Conservation (phyloP, 106 monocot genomes). For the Apostasia shenzhenica region DNA sequence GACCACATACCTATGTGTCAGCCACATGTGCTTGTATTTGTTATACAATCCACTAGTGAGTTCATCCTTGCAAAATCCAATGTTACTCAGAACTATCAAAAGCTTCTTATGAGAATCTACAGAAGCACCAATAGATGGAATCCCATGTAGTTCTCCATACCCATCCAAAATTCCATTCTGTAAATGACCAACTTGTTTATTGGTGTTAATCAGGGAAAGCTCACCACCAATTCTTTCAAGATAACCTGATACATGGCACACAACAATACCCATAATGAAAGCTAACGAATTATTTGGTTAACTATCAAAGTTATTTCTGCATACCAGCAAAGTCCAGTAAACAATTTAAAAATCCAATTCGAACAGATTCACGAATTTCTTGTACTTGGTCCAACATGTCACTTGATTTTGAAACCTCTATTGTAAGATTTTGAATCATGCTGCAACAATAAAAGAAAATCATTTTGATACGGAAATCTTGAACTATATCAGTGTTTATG, state of each 20-base stretch:
- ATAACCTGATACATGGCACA: conserved; percentile 54
- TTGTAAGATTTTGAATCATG: conserved; percentile 72
- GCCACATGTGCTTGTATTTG: conserved; percentile 88
- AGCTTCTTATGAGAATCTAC: conserved; percentile 69
- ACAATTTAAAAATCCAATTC: conserved; percentile 85
- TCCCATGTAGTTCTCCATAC: conserved; percentile 29
- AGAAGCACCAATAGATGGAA: conserved; percentile 28
- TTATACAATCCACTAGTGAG: conserved; percentile 64
- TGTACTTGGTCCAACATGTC: conserved; percentile 55
- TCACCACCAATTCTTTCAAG: conserved; percentile 81
- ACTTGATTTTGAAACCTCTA: conserved; percentile 48
- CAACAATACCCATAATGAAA: neutral
- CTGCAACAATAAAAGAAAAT: conserved; percentile 31
- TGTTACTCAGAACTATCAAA: conserved; percentile 84
- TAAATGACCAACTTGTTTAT: conserved; percentile 38
- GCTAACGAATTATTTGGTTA: neutral
- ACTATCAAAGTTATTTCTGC: neutral
- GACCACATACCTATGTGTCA: conserved; percentile 45
- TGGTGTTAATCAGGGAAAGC: conserved; percentile 44
- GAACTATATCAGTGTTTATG: neutral
- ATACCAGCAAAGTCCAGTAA: conserved; percentile 95
- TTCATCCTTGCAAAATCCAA: conserved; percentile 97
- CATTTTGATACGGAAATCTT: neutral
- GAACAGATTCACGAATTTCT: conserved; percentile 83
- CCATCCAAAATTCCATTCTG: conserved; percentile 53